phyloP scores from a whole-genome alignment of 176 grass and related monocot species.

The Stipa capillata region DNA sequence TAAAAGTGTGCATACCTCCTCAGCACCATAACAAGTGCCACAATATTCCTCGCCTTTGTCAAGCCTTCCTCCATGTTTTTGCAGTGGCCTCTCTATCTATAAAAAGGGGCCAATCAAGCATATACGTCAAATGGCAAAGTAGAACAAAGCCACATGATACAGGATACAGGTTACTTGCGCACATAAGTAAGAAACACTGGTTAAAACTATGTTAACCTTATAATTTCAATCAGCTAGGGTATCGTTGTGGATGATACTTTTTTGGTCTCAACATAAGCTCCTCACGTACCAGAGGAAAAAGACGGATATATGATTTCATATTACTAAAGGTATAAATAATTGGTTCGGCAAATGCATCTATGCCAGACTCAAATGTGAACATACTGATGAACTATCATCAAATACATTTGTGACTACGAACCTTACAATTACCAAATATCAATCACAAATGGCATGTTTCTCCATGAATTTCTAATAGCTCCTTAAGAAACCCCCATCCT shows the following conservation, averaged over 20 bases:
- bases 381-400: neutral
- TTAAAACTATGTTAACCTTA: neutral
- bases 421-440: neutral
- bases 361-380: neutral
- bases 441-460: neutral
- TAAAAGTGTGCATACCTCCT: constrained; percentile 40
- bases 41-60: constrained; percentile 86
- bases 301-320: neutral
- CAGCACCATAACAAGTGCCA: constrained; percentile 93
- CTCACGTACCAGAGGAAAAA: neutral
- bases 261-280: neutral
- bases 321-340: neutral
- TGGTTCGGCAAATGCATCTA: neutral
- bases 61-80: constrained; percentile 95
- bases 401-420: neutral
- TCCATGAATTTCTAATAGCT: neutral
- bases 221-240: neutral
- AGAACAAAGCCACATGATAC: neutral
- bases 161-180: neutral
- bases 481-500: neutral
- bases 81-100: constrained; percentile 94
- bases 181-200: neutral
- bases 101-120: neutral
- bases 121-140: constrained; percentile 10
- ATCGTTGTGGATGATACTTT: neutral